Evolutionary conservation across 2,329 filamentous ascomycete species (phyloP), one percentile per base, ranked within the genome.

Genomic region (Capronia americana): DNA sequence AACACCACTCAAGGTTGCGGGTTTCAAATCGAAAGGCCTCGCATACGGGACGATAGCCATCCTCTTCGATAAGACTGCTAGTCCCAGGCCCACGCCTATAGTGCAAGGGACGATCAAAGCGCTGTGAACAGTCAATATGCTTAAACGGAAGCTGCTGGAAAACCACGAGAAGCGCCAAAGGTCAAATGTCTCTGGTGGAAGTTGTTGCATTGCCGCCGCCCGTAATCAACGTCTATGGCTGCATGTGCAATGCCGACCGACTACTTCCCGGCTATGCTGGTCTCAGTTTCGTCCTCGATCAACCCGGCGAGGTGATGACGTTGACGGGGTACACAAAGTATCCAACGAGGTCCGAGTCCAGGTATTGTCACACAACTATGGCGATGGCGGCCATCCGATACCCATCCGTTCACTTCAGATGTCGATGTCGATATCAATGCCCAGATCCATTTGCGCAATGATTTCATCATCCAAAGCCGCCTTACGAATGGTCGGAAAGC

Each of bases 391-490:
- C 38, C 4, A 17, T 44, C 4, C 38, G 17, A 44, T n/a, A 44
- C 11, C 12, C 20, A 28, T 28, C 23, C 20, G 23, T 28, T 53
- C 17, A 30, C 24, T 20, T 55, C 54, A 58, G n/a, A 63, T 62
- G 30, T 65, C 65, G 72, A 96, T 92, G 72, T 96, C 93, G 73
- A 97, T 89, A 73, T 98, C 94, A 76, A 98, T 92, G 30, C 92
- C 94, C 73, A 98, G 81, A 77, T 98, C 95, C 82, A 98, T 82
- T 28, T 88, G 86, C 1, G 90, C 93, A 77, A 98, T 94, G 63
- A 97, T 90, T 75, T 98, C 95, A 75, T 98, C 95, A 69, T 97
- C 93, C 83, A 91, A 90, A 64, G 93, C 86, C 32, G 90, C 89
- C 79, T 91, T 85, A 72, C 84, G 89, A 74, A 94, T 91, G 57